A percentile compares a stretch with the other conserved stretches of the same genome.
Conservation (phyloP, 2,329 filamentous ascomycete species). For the Calonectria fujianensis region DNA sequence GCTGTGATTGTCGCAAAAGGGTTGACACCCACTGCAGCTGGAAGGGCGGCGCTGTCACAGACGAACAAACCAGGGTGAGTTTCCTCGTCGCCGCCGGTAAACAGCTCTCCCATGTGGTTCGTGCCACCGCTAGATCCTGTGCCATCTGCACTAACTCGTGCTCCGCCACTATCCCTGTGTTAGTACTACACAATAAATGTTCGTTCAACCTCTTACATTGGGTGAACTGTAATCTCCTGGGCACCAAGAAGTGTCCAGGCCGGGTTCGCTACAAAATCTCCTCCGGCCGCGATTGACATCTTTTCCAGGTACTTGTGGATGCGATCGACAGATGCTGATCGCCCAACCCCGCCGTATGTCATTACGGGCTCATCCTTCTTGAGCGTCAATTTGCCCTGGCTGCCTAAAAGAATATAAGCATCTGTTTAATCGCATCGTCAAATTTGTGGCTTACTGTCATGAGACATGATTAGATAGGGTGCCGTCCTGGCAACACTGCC, state of each 20-base stretch:
- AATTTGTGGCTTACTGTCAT: conserved; percentile 69
- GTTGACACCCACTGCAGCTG: conserved; percentile 78
- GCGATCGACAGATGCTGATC: conserved; percentile 71
- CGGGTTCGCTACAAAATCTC: conserved; percentile 76
- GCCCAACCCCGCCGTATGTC: conserved; percentile 75
- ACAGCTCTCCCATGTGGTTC: conserved; percentile 77
- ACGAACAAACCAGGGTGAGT: conserved; percentile 76
- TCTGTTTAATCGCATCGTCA: background rate
- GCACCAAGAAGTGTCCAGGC: conserved; percentile 73
- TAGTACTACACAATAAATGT: background rate
- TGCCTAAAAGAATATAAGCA: conserved; percentile 59
- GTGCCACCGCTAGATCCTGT: conserved; percentile 75
- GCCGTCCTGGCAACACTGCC: conserved; percentile 77
- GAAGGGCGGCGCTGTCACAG: conserved; percentile 77
- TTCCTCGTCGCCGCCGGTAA: conserved; percentile 70
- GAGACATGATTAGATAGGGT: conserved; percentile 80
- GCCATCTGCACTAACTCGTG: conserved; percentile 76
- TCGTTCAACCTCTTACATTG: conserved; percentile 57
- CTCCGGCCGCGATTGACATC: conserved; percentile 75
- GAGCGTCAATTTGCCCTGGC: conserved; percentile 76
- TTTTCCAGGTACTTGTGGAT: conserved; percentile 71
- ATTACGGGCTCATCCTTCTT: conserved; percentile 76
- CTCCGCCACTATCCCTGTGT: conserved; percentile 66
- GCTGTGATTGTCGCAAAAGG: conserved; percentile 82
- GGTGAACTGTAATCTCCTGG: conserved; percentile 79